Conservation (phyloP, 176 grass and related monocot species). For the Musa acuminata region DNA sequence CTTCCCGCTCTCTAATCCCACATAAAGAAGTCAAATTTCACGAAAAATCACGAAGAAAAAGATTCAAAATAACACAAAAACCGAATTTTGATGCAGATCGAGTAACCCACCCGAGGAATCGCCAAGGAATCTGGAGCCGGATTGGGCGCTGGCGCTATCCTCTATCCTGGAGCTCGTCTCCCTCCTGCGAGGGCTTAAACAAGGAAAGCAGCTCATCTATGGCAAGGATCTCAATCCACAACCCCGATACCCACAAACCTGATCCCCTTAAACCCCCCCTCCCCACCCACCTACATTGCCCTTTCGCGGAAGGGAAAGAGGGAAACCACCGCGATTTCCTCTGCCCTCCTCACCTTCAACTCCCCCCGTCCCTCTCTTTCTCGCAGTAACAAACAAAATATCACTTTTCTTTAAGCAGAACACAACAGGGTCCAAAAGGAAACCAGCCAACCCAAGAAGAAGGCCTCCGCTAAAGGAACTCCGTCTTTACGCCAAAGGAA, state of each 20-base stretch:
- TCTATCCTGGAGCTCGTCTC: neutral
- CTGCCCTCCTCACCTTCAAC: too few species aligned
- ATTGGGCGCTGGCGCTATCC: neutral
- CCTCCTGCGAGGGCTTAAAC: neutral
- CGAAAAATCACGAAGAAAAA: neutral
- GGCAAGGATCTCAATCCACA: neutral
- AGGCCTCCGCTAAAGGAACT: too few species aligned
- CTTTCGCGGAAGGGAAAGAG: neutral
- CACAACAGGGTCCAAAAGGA: neutral
- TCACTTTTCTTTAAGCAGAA: neutral
- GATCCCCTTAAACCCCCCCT: neutral
- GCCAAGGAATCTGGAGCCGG: neutral
- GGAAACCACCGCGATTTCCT: neutral
- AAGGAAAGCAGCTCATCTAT: conserved; percentile 7
- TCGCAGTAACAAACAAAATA: neutral
- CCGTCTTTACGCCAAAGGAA: neutral
- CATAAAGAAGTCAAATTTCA: neutral
- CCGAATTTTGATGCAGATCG: neutral
- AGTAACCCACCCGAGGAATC: neutral
- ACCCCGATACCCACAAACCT: neutral
- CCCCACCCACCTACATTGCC: neutral
- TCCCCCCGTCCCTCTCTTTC: neutral
- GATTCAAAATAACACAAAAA: neutral
- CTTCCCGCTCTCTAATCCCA: neutral
- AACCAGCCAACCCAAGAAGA: neutral